phyloP scores from a whole-genome alignment of 1,284 basidiomycete genomes.

The Ganoderma boninense region DNA sequence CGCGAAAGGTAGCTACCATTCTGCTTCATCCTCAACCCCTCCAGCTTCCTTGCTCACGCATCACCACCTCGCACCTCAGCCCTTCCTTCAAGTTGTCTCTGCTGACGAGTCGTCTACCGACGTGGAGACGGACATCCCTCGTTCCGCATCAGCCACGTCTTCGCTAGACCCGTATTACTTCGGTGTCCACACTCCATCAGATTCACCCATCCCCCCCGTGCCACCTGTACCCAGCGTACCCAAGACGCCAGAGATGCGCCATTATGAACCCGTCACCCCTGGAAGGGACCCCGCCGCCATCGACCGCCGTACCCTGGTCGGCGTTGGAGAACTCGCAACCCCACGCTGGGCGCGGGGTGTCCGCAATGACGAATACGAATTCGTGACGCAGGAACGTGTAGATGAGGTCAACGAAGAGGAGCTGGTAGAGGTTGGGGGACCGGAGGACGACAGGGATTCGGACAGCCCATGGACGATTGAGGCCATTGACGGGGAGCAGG shows the following conservation, averaged over 20 bases:
- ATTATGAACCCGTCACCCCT: slow-evolving; percentile 71
- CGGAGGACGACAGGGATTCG: slow-evolving; percentile 53
- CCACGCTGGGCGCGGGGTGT: slow-evolving; percentile 82
- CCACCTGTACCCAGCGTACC: slow-evolving; percentile 43
- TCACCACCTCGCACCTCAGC: slow-evolving; percentile 37
- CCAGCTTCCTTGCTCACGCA: slow-evolving; percentile 1
- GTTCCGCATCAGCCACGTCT: slow-evolving; percentile 74
- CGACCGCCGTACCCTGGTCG: slow-evolving; percentile 89
- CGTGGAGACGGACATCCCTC: slow-evolving; percentile 45
- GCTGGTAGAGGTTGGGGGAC: slow-evolving; percentile 47
- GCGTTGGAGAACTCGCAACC: slow-evolving; percentile 97
- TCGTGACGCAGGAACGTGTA: slow-evolving; percentile 45
- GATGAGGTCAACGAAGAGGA: slow-evolving; percentile 57
- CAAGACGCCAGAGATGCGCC: slow-evolving; percentile 52
- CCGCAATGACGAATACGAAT: slow-evolving; percentile 44
- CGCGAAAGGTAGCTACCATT: slow-evolving; percentile 37
- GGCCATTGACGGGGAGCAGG: slow-evolving; percentile 79
- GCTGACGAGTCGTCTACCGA: slow-evolving; percentile 43
- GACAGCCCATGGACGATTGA: slow-evolving; percentile 91
- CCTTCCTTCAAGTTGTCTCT: slow-evolving; percentile 49
- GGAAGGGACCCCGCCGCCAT: slow-evolving; percentile 82
- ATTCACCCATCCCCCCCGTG: slow-evolving; percentile 64
- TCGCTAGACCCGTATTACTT: slow-evolving; percentile 88
- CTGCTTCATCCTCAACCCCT: slow-evolving; percentile 3
- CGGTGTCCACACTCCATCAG: slow-evolving; percentile 68